Evolutionary conservation across 768 basidiomycete species (phyloP).

Genomic region (Tremella yokohamensis): DNA sequence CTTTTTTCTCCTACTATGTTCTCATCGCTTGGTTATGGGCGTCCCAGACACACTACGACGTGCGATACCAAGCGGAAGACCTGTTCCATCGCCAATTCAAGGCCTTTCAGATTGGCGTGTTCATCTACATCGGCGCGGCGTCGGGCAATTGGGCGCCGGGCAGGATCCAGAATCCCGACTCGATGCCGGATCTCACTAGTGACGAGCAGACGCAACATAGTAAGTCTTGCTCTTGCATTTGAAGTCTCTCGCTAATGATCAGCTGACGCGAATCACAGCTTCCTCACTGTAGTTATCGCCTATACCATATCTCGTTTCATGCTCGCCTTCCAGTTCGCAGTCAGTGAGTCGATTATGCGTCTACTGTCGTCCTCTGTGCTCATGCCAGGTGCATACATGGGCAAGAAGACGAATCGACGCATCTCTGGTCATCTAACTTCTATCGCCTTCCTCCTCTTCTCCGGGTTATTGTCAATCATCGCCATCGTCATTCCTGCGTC

Average conservation of each 20-base stretch:
- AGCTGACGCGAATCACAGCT: conserved; percentile 22
- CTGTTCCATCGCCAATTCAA: conserved; percentile 26
- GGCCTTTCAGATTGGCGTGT: conserved; percentile 27
- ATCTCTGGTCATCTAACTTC: conserved; percentile 5
- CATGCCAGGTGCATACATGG: conserved; percentile 17
- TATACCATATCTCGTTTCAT: conserved; percentile 22
- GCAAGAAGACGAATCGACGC: conserved; percentile 10
- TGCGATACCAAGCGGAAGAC: conserved; percentile 35
- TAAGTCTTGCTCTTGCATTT: too few relatives aligned
- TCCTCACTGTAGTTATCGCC: conserved; percentile 28
- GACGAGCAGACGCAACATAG: too few relatives aligned
- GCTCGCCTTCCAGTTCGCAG: conserved; percentile 22
- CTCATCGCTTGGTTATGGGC: conserved; percentile 37
- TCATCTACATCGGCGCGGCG: conserved; percentile 38
- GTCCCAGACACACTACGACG: conserved; percentile 35
- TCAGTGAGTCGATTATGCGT: conserved; percentile 19
- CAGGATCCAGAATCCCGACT: conserved; percentile 15
- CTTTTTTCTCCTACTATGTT: conserved; percentile 37
- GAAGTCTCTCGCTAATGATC: too few relatives aligned
- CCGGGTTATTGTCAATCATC: conserved; percentile 15
- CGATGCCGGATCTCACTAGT: not conserved
- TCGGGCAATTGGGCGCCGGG: conserved; percentile 36
- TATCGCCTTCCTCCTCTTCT: conserved; percentile 7
- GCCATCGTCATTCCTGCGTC: conserved; percentile 16
- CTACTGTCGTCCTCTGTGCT: not conserved